Base-by-base conservation (phyloP, 2,329 filamentous ascomycete genomes). In the Ampelomyces quisqualis region DNA sequence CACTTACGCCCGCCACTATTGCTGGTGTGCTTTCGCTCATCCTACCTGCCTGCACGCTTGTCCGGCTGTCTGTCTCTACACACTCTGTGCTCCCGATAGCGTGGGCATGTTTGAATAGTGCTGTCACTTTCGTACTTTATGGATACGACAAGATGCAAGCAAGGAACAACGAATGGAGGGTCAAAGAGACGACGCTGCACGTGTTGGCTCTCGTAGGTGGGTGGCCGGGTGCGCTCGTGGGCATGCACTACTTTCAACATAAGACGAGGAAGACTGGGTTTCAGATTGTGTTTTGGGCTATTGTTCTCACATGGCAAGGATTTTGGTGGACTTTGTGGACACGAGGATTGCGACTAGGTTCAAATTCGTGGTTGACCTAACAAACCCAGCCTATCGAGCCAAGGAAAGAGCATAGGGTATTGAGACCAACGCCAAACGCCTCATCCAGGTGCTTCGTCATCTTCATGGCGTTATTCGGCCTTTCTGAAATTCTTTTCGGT, bases 41-140 rank as follows among this genome's bases (percentile, higher is more conserved):
- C 64, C 37, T 85, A 75, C 41, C 79, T 73, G 24, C 80, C 73
- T 14, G 80, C 74, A 49, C 75, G 69, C 44, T 78, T 70, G 7
- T 75, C 65, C 41, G 68, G 63, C 34, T 61, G 4, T 55, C 52
- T 38, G 23, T 40, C 7, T 17, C 33, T 30, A 49, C 56, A 23
- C 45, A 45, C 2, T 54, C 55, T 1, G 7, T 55, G 0, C 31
- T 53, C 2, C 53, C 57, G 0, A 6, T 55, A 13, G 28, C 42
- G 3, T 67, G 58, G 33, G 53, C 47, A 1, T 35, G 48, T 28
- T 15, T 43, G 1, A 30, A 63, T 3, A 65, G 58, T 33, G 30
- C 43, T 1, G 20, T 57, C 0, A 63, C 63, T 1, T 67, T 67
- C 14, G 26, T 66, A 6, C 41, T 58, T 13, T 67, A 67, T 21